Evolutionary conservation across 1,284 basidiomycete genomes (phyloP), one percentile per base, ranked within the genome.

Genomic region (Ceraceosorus guamensis): DNA sequence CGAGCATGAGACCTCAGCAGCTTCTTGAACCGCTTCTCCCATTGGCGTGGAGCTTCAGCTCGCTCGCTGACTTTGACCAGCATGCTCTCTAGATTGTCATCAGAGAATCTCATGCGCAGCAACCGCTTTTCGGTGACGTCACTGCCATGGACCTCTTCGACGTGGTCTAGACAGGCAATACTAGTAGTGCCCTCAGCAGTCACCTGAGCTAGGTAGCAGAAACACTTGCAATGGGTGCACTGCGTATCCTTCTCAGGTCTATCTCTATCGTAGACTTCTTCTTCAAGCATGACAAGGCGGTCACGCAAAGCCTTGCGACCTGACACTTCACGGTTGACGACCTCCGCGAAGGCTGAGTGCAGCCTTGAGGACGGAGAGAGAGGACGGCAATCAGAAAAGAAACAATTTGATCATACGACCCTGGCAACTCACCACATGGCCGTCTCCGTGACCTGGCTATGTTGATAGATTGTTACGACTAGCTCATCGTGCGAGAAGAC

Each of bases 401-500:
- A 24, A 24, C 24, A 3, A 24, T 24, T 24, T 24, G 24, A 3
- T 24, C 24, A 24, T 24, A 24, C 24, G 61, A 46, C 31, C 2
- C 37, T 55, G 56, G 41, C 63, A 53, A 24, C 24, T 24, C 24
- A 24, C 93, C 93, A 97, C 61, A 88, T 80, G 2, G 93, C 89
- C 30, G 91, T 95, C 75, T 87, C 86, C 70, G 95, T 91, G n/a
- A 88, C 86, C 59, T 87, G 84, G 5, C 91, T 91, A 77, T 95
- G 89, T 70, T 91, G 86, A 16, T 88, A 91, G 72, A 97, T 92
- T 14, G 92, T 96, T 73, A 96, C 84, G 63, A 99, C 81, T 30
- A 98, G 83, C 79, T 98, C 93, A 67, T 97, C 90, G 77, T 98
- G 95, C 32, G 91, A 97, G 78, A 99, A 99, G 5, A 98, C 95